Base-by-base conservation (phyloP, 139 green algal species). In the Volvox africanus region DNA sequence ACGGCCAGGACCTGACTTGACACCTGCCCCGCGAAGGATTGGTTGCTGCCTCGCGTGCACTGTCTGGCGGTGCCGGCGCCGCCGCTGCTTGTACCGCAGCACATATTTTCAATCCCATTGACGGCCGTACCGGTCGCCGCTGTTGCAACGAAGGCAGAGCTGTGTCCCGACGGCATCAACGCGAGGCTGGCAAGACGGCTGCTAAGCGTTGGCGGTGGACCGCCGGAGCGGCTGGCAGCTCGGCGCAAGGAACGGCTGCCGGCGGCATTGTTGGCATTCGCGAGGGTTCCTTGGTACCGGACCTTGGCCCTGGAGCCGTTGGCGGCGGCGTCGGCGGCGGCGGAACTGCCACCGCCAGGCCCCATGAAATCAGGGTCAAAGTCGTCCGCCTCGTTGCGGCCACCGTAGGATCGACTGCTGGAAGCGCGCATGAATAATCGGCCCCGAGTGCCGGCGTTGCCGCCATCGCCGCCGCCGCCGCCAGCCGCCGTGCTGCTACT, bases 401-500 rank as follows among this genome's bases (percentile, higher is more conserved):
- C 61, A 26, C 3, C 32, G 65, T 88, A 88, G 44, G 82, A 88
- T 1, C 82, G 82, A 36, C 82, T 88, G 82, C 82, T 88, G 22
- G 82, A 80, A 1, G 65, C 82, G 11, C 82, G 82, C 0, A 88
- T 32, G 30, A 22, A 77, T 9, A 21, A 0, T n/a, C n/a, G 61
- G 26, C 21, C 33, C 35, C 55, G 24, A 55, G n/a, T 71, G 37
- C 79, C 28, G 2, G 73, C 17, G 77, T 21, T 55, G 44, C 5
- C 44, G 44, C 44, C 79, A 3, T 9, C 73, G 26, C 81, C 30
- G n/a, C 61, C n/a, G 17, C n/a, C 33, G 21, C 61, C 9, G n/a
- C 18, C n/a, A 61, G 18, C 30, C 30, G 33, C 61, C 80, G 19
- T n/a, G 19, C 6, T n/a, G 32, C 37, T 61, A 19, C 71, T 61